phyloP scores from a whole-genome alignment of 1,284 basidiomycete species.

The Marasmius sp. region DNA sequence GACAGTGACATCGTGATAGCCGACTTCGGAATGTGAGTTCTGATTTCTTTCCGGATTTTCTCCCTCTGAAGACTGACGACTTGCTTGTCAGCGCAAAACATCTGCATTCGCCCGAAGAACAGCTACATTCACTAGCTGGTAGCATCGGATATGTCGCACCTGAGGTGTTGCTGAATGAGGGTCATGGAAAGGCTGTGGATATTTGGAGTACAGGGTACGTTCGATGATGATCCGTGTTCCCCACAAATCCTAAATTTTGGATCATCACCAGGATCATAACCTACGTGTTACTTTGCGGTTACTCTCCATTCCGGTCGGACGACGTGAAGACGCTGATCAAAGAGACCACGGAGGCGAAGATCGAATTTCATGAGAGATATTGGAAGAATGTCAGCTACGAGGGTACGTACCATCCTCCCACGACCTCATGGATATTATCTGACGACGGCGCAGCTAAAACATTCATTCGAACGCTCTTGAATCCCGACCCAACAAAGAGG shows the following conservation, averaged over 20 bases:
- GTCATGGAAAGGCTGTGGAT: slow-evolving; percentile 92
- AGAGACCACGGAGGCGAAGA: slow-evolving; percentile 81
- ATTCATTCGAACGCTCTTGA: slow-evolving; percentile 78
- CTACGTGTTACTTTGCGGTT: slow-evolving; percentile 90
- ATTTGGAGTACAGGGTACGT: slow-evolving; percentile 89
- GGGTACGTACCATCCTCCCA: slow-evolving; percentile 42
- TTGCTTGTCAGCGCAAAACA: slow-evolving; percentile 73
- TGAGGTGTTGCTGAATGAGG: slow-evolving; percentile 82
- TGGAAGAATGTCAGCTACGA: slow-evolving; percentile 87
- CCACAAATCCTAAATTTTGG: background rate
- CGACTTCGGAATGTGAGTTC: slow-evolving; percentile 91
- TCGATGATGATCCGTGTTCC: slow-evolving; percentile 4
- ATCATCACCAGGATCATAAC: slow-evolving; percentile 74
- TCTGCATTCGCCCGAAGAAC: slow-evolving; percentile 75
- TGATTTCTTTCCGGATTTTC: background rate
- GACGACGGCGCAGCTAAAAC: slow-evolving; percentile 63
- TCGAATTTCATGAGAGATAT: slow-evolving; percentile 91
- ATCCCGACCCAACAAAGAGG: slow-evolving; percentile 71
- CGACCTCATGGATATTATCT: too few species aligned
- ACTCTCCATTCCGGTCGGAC: slow-evolving; percentile 89
- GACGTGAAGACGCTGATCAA: slow-evolving; percentile 75
- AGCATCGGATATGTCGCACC: slow-evolving; percentile 94
- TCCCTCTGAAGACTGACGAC: background rate
- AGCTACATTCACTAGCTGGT: slow-evolving; percentile 82
- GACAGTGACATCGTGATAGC: slow-evolving; percentile 87